Conservation (phyloP, 768 basidiomycete species). For the Cystoderma amianthinum region DNA sequence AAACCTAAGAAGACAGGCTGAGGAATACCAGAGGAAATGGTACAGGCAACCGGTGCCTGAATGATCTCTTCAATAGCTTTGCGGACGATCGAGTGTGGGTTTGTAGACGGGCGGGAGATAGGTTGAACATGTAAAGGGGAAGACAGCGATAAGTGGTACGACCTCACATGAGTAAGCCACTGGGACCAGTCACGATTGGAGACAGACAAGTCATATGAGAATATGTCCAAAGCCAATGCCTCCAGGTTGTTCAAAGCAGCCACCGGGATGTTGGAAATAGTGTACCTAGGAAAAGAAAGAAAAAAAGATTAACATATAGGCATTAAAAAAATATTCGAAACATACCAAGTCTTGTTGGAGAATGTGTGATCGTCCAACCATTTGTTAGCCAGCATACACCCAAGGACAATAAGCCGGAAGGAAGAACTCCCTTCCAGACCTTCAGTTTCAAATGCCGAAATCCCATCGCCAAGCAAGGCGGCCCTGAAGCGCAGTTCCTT, state of each 20-base stretch:
- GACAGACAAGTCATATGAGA: conserved; percentile 65
- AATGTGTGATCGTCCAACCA: conserved; percentile 88
- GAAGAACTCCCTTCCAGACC: conserved; percentile 52
- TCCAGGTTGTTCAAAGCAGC: conserved; percentile 67
- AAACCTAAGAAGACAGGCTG: conserved; percentile 70
- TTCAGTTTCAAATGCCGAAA: conserved; percentile 35
- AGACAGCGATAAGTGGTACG: conserved; percentile 58
- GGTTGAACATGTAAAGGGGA: conserved; percentile 61
- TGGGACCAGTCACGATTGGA: conserved; percentile 56
- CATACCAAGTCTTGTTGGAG: conserved; percentile 84
- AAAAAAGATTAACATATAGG: conserved; percentile 6
- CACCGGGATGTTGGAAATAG: conserved; percentile 71
- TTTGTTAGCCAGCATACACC: conserved; percentile 84
- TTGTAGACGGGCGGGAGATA: conserved; percentile 71
- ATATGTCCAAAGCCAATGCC: conserved; percentile 62
- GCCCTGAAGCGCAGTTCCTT: conserved; percentile 62
- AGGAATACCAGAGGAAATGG: conserved; percentile 25
- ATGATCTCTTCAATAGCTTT: conserved; percentile 66
- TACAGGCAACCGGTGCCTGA: conserved; percentile 33
- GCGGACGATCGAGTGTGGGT: conserved; percentile 63
- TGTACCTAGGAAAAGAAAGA: conserved; percentile 47
- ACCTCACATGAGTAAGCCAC: conserved; percentile 63
- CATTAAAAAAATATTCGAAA: conserved; percentile 4
- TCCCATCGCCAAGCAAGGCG: conserved; percentile 50
- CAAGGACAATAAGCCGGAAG: conserved; percentile 70